phyloP scores from a whole-genome alignment of 768 basidiomycete species.

The Tulasnella sp. region DNA sequence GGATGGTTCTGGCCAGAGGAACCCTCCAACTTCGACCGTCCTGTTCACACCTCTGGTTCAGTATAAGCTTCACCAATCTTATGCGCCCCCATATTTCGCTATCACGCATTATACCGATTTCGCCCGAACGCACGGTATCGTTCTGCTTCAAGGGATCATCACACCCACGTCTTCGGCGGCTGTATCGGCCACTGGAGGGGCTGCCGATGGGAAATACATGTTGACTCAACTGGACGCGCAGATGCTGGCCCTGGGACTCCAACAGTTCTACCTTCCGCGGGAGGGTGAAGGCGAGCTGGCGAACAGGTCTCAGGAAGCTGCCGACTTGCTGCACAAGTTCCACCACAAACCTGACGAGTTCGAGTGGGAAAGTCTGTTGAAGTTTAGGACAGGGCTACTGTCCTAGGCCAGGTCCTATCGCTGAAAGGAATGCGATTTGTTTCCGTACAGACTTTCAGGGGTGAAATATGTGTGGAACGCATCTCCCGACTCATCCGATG shows the following conservation, averaged over 20 bases:
- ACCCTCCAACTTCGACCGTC: conserved; percentile 45
- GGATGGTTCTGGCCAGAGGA: conserved; percentile 35
- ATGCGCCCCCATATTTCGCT: conserved; percentile 83
- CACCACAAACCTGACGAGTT: conserved; percentile 8
- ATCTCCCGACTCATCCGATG: no score
- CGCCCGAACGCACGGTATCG: conserved; percentile 61
- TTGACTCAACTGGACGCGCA: conserved; percentile 77
- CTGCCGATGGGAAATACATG: conserved; percentile 39
- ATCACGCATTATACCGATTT: conserved; percentile 90
- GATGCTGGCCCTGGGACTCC: conserved; percentile 62
- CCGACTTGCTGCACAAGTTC: neutral
- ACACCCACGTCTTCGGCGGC: conserved; percentile 46
- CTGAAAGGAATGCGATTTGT: no score
- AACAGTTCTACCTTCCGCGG: conserved; percentile 71
- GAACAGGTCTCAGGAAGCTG: neutral
- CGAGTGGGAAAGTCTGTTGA: conserved; percentile 5
- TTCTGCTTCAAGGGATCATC: conserved; percentile 86
- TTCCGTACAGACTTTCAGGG: no score
- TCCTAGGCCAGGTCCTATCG: neutral
- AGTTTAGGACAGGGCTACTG: neutral
- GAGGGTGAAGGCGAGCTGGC: conserved; percentile 21
- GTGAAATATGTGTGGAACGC: no score
- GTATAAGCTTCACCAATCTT: conserved; percentile 74
- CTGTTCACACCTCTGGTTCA: conserved; percentile 90
- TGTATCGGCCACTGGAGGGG: conserved; percentile 19